Evolutionary conservation across 768 basidiomycete genomes (phyloP), one percentile per base, ranked within the genome.

Genomic region (Symmetrospora coprosmae): DNA sequence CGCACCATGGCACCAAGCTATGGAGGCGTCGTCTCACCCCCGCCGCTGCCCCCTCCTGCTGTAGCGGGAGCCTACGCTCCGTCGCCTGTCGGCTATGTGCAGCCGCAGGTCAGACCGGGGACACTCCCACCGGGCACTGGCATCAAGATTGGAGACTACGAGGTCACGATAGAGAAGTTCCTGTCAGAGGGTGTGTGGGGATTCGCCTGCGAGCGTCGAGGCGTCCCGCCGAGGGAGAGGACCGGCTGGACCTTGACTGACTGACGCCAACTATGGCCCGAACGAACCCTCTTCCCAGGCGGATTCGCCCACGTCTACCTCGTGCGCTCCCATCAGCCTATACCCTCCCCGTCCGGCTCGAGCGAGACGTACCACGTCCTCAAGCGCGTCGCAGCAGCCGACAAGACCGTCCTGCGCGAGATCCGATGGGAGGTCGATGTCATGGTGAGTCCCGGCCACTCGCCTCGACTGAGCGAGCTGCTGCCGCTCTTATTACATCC

Each of bases 301-400:
- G 94, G 94, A 17, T 99, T 94, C 73, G 91, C 94, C 6, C 87
- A 96, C 75, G 92, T 99, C 38, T 99, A 99, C 74, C 82, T 99
- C 63, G 91, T 96, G 48, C 78, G 82, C 62, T 90, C 91, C 4
- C 78, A 84, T 16, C 77, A 80, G 33, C 87, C 89, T 2, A 85
- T 99, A 43, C 64, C 66, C 4, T 27, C n/a, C 16, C 63, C 63
- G 11, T 43, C 63, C 16, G 64, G 62, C 19, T 85, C 85, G 72
- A 87, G 85, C 68, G 90, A 87, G 31, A 88, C 85, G 21, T 86
- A 85, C 67, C 94, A 99, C 78, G 94, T 97, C 67, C 81, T 99
- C 65, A 99, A 99, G 74, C 82, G 91, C 46, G 90, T 99, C 63
- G 90, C 87, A 21, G 90, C 96, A 43, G 79, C 86, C 25, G 87